Evolutionary conservation across 176 grass and related monocot species (phyloP), one percentile per base, ranked within the genome.

Genomic region (Juncus effusus): DNA sequence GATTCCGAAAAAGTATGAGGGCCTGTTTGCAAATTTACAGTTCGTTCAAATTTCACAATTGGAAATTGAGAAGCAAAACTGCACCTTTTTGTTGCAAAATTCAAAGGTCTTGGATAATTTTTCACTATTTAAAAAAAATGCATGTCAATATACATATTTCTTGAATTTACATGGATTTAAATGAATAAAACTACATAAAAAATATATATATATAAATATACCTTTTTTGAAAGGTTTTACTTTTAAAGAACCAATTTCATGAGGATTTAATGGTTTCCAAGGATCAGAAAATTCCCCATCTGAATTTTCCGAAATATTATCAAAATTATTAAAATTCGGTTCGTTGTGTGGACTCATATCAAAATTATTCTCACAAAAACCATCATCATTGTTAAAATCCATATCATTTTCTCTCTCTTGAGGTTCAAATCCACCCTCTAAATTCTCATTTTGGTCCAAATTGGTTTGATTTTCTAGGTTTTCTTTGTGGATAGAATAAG

Each of bases 241-340:
- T 76, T 88, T 92, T 61, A 93, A 70, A 76, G 83, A 75, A 50
- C 94, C 86, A 78, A 77, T 77, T 81, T 93, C 94, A 79, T 99
- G 73, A 28, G 94, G 88, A 79, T 99, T 86, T 69, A 89, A 76
- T 49, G 80, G 86, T 42, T 80, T 89, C 83, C 86, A 93, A 37
- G 88, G 83, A 79, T 97, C 75, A 42, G 89, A 82, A 35, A 54
- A 19, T 61, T 79, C 76, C 4, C 82, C 81, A 67, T 93, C 94
- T 59, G 85, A 93, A 84, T 84, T 80, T 79, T 84, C 68, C 68
- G 10, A 56, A 36, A 9, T 35, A 83, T 83, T 51, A 5, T 6
- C 44, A 81, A 70, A 83, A 67, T 36, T 62, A 59, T 65, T 80
- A 77, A 78, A 42, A 58, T 79, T 67, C 73, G 57, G 67, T 77